Base-by-base conservation (phyloP, 169 alveolate genomes). In the Cytauxzoon felis region DNA sequence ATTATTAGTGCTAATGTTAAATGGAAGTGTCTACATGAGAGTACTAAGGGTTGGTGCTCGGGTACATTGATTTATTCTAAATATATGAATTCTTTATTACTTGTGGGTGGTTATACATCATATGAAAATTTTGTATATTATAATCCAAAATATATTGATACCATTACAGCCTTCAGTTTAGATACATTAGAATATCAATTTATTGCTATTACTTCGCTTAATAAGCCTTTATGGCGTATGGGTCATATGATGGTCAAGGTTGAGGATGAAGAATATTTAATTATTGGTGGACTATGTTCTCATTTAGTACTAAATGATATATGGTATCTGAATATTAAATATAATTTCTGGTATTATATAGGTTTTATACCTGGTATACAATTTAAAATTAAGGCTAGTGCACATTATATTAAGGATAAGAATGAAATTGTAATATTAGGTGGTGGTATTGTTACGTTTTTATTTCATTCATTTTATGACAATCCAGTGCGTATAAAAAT, bases 391-490 rank as follows among this genome's bases (percentile, higher is more conserved):
- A 13, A n/a, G 47, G 23, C 21, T 59, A 13, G 52, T 59, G 19
- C 11, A 34, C 3, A 43, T 13, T 43, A 30, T 43, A 26, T 13
- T 19, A n/a, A n/a, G 23, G 65, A 32, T 8, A 26, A 26, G 19
- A 43, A 57, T n/a, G 38, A 59, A 59, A 33, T 59, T 30, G 42
- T 54, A 57, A 59, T 43, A 26, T 13, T 26, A 11, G 69, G 69
- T 13, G 69, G 69, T 30, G 69, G 69, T n/a, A 43, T 57, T 18
- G 2, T 45, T 5, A 5, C 11, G 0, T 29, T 13, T 9, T 33
- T 13, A 18, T 59, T 5, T 40, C 59, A 57, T 18, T 4, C 69
- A n/a, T 11, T 42, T 13, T 59, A 42, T 30, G 69, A 59, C 19
- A 1, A 11, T 18, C 69, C 69, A 2, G 7, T 57, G 67, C 7